These are phyloP conservation scores for Purpureocillium lavendulum DNA, from an alignment of 2,329 filamentous ascomycete genomes.

Conservation along the genomic window DNA sequence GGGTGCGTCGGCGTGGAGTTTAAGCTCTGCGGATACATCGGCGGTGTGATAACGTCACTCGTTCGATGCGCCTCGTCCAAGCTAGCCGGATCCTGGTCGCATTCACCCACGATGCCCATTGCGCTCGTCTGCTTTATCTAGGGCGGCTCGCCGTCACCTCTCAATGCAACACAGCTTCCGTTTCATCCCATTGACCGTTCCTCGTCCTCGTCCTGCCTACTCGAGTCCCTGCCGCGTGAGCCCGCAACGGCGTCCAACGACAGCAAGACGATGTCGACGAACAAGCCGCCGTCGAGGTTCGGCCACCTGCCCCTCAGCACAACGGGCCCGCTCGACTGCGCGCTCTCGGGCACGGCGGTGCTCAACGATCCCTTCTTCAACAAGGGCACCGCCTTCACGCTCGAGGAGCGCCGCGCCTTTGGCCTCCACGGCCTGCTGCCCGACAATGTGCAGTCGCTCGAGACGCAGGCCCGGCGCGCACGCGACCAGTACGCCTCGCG, in stretches of 20 bases:
- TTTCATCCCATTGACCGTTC: background rate
- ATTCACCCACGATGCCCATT: background rate
- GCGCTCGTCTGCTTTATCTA: background rate
- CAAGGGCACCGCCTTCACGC: constrained; percentile 72
- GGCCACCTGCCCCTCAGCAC: constrained; percentile 25
- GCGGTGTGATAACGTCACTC: no score
- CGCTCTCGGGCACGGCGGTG: constrained; percentile 23
- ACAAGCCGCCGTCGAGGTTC: constrained; percentile 15
- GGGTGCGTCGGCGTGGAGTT: background rate
- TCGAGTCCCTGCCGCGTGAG: background rate
- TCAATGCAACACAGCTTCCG: background rate
- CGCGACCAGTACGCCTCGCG: constrained; percentile 69
- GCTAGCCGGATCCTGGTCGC: no score
- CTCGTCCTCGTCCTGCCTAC: background rate
- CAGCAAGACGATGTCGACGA: background rate
- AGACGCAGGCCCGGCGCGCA: constrained; percentile 67
- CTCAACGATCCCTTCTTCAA: constrained; percentile 47
- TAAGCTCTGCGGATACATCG: background rate
- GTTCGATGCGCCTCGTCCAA: no score
- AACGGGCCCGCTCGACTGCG: constrained; percentile 25
- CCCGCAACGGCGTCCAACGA: no score
- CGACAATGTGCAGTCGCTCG: constrained; percentile 61
- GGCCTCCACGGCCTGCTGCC: constrained; percentile 67
- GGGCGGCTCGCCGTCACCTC: background rate
- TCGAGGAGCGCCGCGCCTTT: constrained; percentile 60